Evolutionary conservation across 2,329 filamentous ascomycete species (phyloP).

Genomic region (Apiospora aurea): DNA sequence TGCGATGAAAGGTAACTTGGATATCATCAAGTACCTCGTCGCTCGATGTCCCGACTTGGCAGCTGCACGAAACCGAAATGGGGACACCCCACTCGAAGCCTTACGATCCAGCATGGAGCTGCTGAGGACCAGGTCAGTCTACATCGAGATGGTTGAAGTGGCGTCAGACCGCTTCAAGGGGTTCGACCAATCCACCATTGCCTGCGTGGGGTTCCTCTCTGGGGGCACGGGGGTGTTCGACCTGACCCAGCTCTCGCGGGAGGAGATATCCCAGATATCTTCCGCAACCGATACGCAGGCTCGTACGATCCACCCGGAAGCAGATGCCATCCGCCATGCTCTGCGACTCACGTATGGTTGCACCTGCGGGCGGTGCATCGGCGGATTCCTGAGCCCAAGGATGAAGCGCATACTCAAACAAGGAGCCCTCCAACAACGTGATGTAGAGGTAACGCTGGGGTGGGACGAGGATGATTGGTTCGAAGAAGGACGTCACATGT

Average conservation of each 20-base stretch:
- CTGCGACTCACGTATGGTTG: constrained; percentile 44
- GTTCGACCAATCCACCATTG: not conserved
- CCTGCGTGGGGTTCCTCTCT: not conserved
- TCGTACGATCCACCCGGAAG: not conserved
- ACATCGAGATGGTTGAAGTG: not conserved
- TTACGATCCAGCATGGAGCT: not conserved
- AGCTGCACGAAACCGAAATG: not conserved
- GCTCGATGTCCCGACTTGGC: not conserved
- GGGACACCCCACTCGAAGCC: not conserved
- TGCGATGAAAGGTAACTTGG: not conserved
- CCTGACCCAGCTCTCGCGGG: not conserved
- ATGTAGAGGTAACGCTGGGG: not conserved
- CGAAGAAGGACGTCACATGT: not conserved
- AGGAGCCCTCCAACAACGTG: not conserved
- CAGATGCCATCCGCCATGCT: constrained; percentile 25
- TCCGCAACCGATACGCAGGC: not conserved
- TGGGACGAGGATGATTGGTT: not conserved
- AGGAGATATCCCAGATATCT: not conserved
- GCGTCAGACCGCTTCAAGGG: not conserved
- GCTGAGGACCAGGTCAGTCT: not conserved
- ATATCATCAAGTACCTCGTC: not conserved
- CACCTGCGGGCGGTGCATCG: constrained; percentile 46
- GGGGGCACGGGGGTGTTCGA: not conserved
- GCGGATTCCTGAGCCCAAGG: constrained; percentile 47
- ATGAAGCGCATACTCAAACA: constrained; percentile 38